Evolutionary conservation across 2,329 filamentous ascomycete genomes (phyloP).

Genomic region (Fusarium sp.): DNA sequence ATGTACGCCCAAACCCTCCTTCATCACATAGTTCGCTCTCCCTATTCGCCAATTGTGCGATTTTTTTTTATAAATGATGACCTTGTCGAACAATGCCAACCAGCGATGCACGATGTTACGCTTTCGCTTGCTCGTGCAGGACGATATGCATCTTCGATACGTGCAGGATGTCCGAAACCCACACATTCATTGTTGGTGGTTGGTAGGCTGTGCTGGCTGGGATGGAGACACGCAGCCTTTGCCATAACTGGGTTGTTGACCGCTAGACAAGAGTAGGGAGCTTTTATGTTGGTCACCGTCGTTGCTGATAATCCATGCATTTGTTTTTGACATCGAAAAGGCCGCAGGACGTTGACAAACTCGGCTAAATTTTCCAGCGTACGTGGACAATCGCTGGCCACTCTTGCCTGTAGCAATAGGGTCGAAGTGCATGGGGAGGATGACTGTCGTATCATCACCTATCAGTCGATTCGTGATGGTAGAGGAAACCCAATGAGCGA

Average conservation of each 20-base stretch:
- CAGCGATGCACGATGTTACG: conserved; percentile 39
- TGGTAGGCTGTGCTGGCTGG: conserved; percentile 3
- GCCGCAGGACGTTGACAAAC: background rate
- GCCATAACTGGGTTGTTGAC: conserved; percentile 30
- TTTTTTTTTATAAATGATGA: conserved; percentile 9
- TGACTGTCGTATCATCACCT: background rate
- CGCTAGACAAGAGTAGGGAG: conserved; percentile 17
- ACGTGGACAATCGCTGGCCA: background rate
- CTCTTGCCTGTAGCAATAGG: background rate
- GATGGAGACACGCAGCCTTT: conserved; percentile 20
- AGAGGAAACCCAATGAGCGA: background rate
- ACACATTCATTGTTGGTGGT: conserved; percentile 18
- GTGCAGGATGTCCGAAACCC: conserved; percentile 14
- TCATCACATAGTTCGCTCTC: conserved; percentile 6
- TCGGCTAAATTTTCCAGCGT: background rate
- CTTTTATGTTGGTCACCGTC: background rate
- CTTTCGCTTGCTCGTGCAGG: conserved; percentile 33
- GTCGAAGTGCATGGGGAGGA: background rate
- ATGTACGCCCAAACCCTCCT: conserved; percentile 38
- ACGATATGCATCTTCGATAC: conserved; percentile 17
- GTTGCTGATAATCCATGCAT: conserved; percentile 1
- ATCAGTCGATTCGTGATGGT: background rate
- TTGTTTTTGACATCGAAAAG: background rate
- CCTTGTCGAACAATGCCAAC: conserved; percentile 27
- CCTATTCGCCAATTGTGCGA: conserved; percentile 23